Conservation (phyloP, 192 early-diverging fungal species). For the Mortierella alpina region DNA sequence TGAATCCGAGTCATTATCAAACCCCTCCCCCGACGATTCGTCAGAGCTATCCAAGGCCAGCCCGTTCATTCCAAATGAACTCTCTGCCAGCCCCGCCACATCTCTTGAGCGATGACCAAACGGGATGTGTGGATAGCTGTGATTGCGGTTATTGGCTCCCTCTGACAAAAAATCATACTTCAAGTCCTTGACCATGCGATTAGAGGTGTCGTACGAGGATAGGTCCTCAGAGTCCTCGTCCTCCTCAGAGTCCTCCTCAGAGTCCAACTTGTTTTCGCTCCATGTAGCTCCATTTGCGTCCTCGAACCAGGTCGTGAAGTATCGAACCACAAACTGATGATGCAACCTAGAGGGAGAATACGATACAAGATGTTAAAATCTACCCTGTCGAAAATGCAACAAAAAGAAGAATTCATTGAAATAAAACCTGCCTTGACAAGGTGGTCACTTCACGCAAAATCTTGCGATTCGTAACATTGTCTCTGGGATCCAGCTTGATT, state of each 20-base stretch:
- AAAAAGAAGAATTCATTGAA: neutral
- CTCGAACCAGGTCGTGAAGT: slow-evolving; percentile 94
- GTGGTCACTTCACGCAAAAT: slow-evolving; percentile 93
- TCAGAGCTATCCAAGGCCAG: slow-evolving; percentile 49
- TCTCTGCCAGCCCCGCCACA: slow-evolving; percentile 31
- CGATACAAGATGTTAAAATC: neutral
- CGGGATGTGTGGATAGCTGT: slow-evolving; percentile 38
- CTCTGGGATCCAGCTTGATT: slow-evolving; percentile 83
- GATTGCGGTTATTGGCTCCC: slow-evolving; percentile 34
- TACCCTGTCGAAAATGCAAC: neutral
- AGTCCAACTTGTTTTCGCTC: slow-evolving; percentile 26
- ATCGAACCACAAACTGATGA: slow-evolving; percentile 89
- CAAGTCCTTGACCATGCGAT: slow-evolving; percentile 31
- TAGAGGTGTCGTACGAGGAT: slow-evolving; percentile 18
- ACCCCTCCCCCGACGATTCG: slow-evolving; percentile 31
- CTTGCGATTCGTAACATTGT: slow-evolving; percentile 81
- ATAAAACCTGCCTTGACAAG: slow-evolving; percentile 69
- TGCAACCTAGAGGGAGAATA: slow-evolving; percentile 62
- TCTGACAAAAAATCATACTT: slow-evolving; percentile 62
- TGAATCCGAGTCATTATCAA: slow-evolving; percentile 3
- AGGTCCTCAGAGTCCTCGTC: slow-evolving; percentile 19
- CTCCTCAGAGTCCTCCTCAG: slow-evolving; percentile 52
- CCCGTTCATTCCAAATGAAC: slow-evolving; percentile 51
- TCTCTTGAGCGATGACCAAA: slow-evolving; percentile 46
- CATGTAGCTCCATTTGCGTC: slow-evolving; percentile 53